These are phyloP conservation scores for Saturnispora dispora DNA, from an alignment of 805 yeast species.

Conservation along the genomic window DNA sequence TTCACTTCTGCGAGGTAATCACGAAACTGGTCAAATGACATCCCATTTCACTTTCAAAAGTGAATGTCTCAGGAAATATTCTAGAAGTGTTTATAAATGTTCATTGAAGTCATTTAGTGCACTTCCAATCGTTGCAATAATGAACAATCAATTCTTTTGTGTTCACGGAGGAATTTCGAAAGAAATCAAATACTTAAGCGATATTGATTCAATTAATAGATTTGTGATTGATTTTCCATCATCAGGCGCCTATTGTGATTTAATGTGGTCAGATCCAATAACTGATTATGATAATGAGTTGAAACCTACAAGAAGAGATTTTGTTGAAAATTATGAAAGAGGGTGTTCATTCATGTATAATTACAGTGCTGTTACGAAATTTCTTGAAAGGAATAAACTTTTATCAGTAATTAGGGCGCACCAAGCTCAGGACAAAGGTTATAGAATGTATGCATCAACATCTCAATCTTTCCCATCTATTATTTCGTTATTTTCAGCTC, in stretches of 20 bases:
- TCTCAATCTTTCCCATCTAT: constrained; percentile 84
- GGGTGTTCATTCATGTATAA: constrained; percentile 92
- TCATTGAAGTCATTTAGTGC: constrained; percentile 75
- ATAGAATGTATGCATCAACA: constrained; percentile 85
- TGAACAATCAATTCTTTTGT: constrained; percentile 91
- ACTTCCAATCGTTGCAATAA: constrained; percentile 83
- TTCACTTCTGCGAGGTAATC: constrained; percentile 86
- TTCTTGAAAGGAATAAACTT: constrained; percentile 67
- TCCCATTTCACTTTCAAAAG: constrained; percentile 87
- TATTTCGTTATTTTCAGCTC: constrained; percentile 89
- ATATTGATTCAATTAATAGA: constrained; percentile 60
- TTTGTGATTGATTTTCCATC: constrained; percentile 86
- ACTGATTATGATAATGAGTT: constrained; percentile 63
- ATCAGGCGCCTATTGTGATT: constrained; percentile 86
- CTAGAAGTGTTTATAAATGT: constrained; percentile 53
- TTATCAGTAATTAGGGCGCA: constrained; percentile 89
- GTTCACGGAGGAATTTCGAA: constrained; percentile 96
- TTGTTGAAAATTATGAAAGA: constrained; percentile 59
- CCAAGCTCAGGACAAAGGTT: constrained; percentile 97
- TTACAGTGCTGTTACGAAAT: constrained; percentile 71
- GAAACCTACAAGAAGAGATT: constrained; percentile 27
- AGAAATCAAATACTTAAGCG: constrained; percentile 61
- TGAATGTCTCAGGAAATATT: constrained; percentile 84
- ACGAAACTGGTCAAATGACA: constrained; percentile 88
- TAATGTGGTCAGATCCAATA: constrained; percentile 95